These are phyloP conservation scores for Letharia columbiana DNA, from an alignment of 495 filamentous ascomycete species.

Conservation along the genomic window DNA sequence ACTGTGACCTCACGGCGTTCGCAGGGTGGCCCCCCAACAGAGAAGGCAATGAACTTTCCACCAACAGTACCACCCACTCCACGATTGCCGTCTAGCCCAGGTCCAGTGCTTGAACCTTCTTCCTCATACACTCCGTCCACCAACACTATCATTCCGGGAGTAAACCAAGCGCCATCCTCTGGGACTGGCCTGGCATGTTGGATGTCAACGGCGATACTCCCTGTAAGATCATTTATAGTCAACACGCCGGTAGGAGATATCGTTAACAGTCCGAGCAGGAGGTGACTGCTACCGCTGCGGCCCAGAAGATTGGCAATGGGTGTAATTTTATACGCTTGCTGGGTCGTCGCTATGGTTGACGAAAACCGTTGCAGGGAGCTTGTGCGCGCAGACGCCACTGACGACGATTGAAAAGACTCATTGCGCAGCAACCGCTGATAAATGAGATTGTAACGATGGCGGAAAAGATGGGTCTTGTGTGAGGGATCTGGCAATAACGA, in stretches of 20 bases:
- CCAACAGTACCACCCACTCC: slow-evolving; percentile 85
- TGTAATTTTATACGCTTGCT: slow-evolving; percentile 77
- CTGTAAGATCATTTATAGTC: slow-evolving; percentile 75
- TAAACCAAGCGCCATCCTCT: slow-evolving; percentile 80
- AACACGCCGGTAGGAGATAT: slow-evolving; percentile 75
- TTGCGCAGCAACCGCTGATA: slow-evolving; percentile 87
- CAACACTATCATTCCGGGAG: slow-evolving; percentile 88
- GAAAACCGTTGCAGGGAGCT: slow-evolving; percentile 44
- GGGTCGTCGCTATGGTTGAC: slow-evolving; percentile 40
- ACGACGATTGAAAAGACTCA: slow-evolving; percentile 73
- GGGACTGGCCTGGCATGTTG: slow-evolving; percentile 73
- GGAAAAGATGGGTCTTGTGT: slow-evolving; percentile 76
- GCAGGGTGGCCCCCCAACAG: slow-evolving; percentile 80
- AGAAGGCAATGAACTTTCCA: slow-evolving; percentile 79
- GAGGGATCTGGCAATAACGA: slow-evolving; percentile 70
- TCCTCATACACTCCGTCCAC: slow-evolving; percentile 94
- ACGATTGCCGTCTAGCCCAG: slow-evolving; percentile 60
- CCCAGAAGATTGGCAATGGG: slow-evolving; percentile 90
- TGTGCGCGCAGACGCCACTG: slow-evolving; percentile 28
- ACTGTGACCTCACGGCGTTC: slow-evolving; percentile 74
- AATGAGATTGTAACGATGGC: slow-evolving; percentile 80
- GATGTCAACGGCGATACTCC: slow-evolving; percentile 76
- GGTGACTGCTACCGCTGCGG: slow-evolving; percentile 72
- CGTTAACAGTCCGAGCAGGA: slow-evolving; percentile 76
- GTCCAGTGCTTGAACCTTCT: slow-evolving; percentile 59